Base-by-base conservation (phyloP, 1,284 basidiomycete species). In the Ganoderma boninense region DNA sequence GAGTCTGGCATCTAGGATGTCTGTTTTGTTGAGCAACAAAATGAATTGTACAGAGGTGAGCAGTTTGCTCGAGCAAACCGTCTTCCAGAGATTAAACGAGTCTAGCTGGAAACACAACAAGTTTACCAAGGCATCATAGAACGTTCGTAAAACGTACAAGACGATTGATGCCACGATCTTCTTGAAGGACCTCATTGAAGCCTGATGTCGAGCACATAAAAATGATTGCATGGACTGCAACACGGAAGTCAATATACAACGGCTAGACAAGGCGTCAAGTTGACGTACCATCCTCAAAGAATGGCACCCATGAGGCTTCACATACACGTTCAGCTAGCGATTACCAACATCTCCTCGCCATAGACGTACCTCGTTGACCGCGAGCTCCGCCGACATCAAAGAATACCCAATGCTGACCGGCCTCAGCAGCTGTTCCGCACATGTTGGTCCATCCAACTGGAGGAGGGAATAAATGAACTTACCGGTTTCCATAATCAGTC, bases 141-240 rank as follows among this genome's bases (percentile, higher is more conserved):
- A 7, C 8, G 29, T 18, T 35, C 7, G 23, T 26, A n/a, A 23
- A 13, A 78, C 83, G 29, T 71, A 89, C 89, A 76, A 91, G 80
- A 62, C 90, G 85, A 74, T 92, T 92, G 11, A 90, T 81, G 29
- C 74, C 83, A 14, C 82, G 81, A 73, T 91, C 89, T 77, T 92
- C 90, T 0, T 84, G 82, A 6, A 91, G 81, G n/a, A 84, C 83
- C 79, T 91, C 87, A 75, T 91, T 87, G 78, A 91, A 92, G 3
- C 87, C 88, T 43, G 89, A 89, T 71, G 91, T 85, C 0, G 90
- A 88, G n/a, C 87, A 89, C 11, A 91, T 80, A 76, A 92, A 91
- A 23, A 91, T 87, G 66, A 92, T 87, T 8, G 86, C 85, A 72
- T 89, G 87, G 43, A 90, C 88, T 87, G 66, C 44, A 52, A 38